A percentile compares a stretch with the other conserved stretches of the same genome.
phyloP scores from a whole-genome alignment of 1,284 basidiomycete genomes.

The Cystobasidium sp. region DNA sequence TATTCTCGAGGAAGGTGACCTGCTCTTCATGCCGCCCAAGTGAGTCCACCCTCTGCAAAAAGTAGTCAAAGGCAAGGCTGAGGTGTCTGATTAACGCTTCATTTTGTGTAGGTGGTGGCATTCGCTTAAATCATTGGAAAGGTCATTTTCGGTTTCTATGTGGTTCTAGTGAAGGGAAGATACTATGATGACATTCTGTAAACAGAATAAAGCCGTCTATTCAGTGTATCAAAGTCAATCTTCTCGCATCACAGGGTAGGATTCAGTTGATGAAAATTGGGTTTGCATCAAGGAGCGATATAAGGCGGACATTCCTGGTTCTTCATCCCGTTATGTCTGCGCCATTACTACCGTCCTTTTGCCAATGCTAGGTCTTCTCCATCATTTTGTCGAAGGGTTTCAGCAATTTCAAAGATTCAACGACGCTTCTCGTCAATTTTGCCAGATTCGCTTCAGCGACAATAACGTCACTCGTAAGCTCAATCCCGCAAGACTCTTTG shows the following conservation, averaged over 20 bases:
- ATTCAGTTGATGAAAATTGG: conserved; percentile 18
- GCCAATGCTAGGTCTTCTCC: neutral
- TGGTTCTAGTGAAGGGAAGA: conserved; percentile 51
- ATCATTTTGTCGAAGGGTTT: conserved; percentile 43
- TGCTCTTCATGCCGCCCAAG: conserved; percentile 82
- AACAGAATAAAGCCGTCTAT: neutral
- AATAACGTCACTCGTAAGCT: conserved; percentile 85
- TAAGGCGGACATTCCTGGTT: neutral
- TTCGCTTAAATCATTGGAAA: conserved; percentile 50
- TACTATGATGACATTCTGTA: neutral
- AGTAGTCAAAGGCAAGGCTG: neutral
- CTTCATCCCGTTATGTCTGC: neutral
- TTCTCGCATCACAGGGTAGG: neutral
- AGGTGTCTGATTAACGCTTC: neutral
- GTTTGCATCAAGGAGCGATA: neutral
- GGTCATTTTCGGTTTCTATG: conserved; percentile 53
- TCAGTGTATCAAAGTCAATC: neutral
- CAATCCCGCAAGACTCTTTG: conserved; percentile 79
- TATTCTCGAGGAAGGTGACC: conserved; percentile 76
- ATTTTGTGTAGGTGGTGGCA: conserved; percentile 54
- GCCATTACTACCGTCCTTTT: neutral
- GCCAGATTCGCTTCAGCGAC: conserved; percentile 90
- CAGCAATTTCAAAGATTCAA: conserved; percentile 76
- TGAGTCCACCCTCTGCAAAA: conserved; percentile 55
- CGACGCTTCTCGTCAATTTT: conserved; percentile 77